Percentiles rank a stretch among this genome's conserved stretches.
Conservation (phyloP, 345 rosid species). For the Diplotaxis tenuifolia region DNA sequence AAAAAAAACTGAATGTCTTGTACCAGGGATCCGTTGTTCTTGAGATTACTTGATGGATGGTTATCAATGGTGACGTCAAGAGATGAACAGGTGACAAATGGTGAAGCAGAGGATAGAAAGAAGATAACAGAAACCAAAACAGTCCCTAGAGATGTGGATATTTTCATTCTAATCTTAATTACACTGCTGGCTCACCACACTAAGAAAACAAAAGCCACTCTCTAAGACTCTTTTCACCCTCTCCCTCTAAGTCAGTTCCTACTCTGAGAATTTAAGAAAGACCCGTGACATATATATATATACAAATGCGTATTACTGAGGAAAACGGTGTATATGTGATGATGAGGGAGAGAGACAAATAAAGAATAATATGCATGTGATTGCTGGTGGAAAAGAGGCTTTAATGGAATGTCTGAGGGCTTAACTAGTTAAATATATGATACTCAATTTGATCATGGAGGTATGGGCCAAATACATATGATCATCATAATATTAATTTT, state of each 20-base stretch:
- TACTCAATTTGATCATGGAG: slow-evolving; percentile 37
- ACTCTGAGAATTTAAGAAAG: slow-evolving; percentile 12
- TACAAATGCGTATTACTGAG: neutral
- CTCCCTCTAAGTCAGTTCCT: neutral
- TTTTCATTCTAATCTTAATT: slow-evolving; percentile 16
- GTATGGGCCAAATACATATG: slow-evolving; percentile 26
- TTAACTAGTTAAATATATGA: slow-evolving; percentile 26
- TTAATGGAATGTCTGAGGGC: slow-evolving; percentile 28
- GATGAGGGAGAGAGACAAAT: slow-evolving; percentile 29
- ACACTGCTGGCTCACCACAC: slow-evolving; percentile 7
- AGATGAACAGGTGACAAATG: slow-evolving; percentile 24
- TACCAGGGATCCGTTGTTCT: slow-evolving; percentile 18
- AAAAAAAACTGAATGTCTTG: slow-evolving; percentile 3
- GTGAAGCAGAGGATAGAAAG: slow-evolving; percentile 14
- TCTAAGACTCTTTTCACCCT: neutral
- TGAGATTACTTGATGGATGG: slow-evolving; percentile 27
- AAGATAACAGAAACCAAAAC: slow-evolving; percentile 14
- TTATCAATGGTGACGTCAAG: slow-evolving; percentile 31
- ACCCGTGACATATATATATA: slow-evolving; percentile 18
- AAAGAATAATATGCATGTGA: slow-evolving; percentile 36
- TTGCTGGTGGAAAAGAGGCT: slow-evolving; percentile 29
- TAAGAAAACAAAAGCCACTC: neutral
- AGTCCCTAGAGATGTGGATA: neutral
- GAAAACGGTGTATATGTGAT: slow-evolving; percentile 11
- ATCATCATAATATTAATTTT: slow-evolving; percentile 26